Evolutionary conservation across 345 rosid genomes (phyloP), one percentile per base, ranked within the genome.

Genomic region (Linum usitatissimum): DNA sequence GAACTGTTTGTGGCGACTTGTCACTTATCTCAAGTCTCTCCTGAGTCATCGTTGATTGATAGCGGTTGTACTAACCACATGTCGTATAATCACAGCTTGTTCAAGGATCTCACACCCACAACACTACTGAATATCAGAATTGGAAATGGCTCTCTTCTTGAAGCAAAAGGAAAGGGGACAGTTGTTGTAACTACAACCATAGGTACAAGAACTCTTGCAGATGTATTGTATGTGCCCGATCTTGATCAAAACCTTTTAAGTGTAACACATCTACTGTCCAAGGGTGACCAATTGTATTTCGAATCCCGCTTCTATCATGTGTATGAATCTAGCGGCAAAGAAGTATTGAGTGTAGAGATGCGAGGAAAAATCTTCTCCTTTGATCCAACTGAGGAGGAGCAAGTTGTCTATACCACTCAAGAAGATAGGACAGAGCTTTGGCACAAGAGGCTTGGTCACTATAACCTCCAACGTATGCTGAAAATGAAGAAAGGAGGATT

Each of bases 401-500:
- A 9, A 0, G 8, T 0, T 0, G 39, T 2, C 18, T 19, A 49
- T 7, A 8, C 4, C 6, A 30, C 18, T 19, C 36, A 2, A 55
- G 3, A 18, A 18, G 12, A 58, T 49, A 55, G 79, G 0, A 18
- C 6, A 1, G 23, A 55, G 1, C 23, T 55, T 18, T 18, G 28
- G 58, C 58, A 55, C 5, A 55, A 19, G 1, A 59, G 59, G 17
- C 23, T 60, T 0, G 59, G 54, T 6, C 70, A 66, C 3, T 60
- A 5, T 12, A 60, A 8, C 59, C 60, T 3, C 0, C 19, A 0
- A 0, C 20, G 1, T 0, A 49, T 3, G 23, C 40, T 38, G 4
- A 39, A 18, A 13, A 18, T 4, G 14, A 30, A 79, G 72, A n/a
- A 88, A 70, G 75, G 76, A 74, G 19, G 13, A 14, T 53, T 51